Evolutionary conservation across 345 rosid genomes (phyloP).

Genomic region (Bretschneidera sinensis): DNA sequence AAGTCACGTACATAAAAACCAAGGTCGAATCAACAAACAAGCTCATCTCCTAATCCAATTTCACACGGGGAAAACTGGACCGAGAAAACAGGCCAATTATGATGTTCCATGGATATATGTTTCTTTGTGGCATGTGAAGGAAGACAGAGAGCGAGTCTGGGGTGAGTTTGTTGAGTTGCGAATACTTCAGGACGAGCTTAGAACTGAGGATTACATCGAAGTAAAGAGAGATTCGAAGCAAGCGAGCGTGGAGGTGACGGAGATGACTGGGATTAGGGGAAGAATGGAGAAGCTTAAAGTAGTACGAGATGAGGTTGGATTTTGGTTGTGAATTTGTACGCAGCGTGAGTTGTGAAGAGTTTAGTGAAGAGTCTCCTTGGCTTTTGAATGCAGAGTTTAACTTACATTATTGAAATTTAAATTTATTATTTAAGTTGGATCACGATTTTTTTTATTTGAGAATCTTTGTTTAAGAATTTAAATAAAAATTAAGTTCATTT

Average conservation of each 20-base stretch:
- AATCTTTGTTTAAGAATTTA: no score
- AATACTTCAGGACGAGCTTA: constrained; percentile 49
- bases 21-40: constrained; percentile 51
- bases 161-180: constrained; percentile 33
- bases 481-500: no score
- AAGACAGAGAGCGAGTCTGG: constrained; percentile 46
- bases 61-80: constrained; percentile 33
- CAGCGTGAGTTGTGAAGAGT: no score
- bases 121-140: constrained; percentile 56
- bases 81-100: constrained; percentile 58
- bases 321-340: no score
- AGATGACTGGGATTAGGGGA: no score
- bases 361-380: no score
- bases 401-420: no score
- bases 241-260: constrained; percentile 58
- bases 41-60: constrained; percentile 38
- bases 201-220: constrained; percentile 46
- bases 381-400: no score
- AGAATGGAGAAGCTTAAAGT: no score
- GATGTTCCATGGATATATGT: constrained; percentile 67
- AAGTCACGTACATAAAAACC: constrained; percentile 35
- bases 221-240: constrained; percentile 49
- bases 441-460: no score
- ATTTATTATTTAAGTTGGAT: no score
- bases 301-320: no score